phyloP scores from a whole-genome alignment of 768 basidiomycete genomes.

The Rhizopogon salebrosus region DNA sequence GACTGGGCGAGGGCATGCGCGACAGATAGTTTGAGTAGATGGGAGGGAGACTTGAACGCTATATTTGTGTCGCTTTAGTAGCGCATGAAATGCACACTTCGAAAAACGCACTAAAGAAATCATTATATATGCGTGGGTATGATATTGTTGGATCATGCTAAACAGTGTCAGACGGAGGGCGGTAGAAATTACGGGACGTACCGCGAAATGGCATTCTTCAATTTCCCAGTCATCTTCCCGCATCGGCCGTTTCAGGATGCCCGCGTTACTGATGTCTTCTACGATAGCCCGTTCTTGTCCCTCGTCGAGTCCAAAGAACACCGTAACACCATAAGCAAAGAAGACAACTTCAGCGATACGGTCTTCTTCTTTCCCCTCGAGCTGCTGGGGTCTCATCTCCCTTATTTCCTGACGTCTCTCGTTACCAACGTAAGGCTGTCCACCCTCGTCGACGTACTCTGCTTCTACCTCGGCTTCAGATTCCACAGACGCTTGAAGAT shows the following conservation, averaged over 20 bases:
- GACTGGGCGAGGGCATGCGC: constrained; percentile 94
- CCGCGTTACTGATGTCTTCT: constrained; percentile 76
- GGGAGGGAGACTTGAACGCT: constrained; percentile 92
- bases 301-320: constrained; percentile 87
- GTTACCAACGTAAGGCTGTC: too few species aligned
- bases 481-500: constrained; percentile 4
- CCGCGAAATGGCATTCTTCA: constrained; percentile 88
- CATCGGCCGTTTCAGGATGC: constrained; percentile 57
- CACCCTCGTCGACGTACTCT: constrained; percentile 8
- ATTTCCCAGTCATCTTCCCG: constrained; percentile 80
- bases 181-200: constrained; percentile 31
- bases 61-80: constrained; percentile 1
- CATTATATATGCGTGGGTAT: constrained; percentile 91
- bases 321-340: constrained; percentile 85
- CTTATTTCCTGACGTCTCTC: constrained; percentile 12
- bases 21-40: constrained; percentile 87
- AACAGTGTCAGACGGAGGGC: constrained; percentile 2
- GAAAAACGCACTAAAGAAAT: constrained; percentile 81
- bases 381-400: constrained; percentile 6
- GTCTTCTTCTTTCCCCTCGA: constrained; percentile 29
- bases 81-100: not conserved
- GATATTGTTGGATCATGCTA: constrained; percentile 81
- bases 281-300: constrained; percentile 75
- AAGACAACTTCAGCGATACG: constrained; percentile 72
- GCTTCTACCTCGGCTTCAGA: constrained; percentile 10